Base-by-base conservation (phyloP, 208 protist species). In the Acanthamoeba royreba region DNA sequence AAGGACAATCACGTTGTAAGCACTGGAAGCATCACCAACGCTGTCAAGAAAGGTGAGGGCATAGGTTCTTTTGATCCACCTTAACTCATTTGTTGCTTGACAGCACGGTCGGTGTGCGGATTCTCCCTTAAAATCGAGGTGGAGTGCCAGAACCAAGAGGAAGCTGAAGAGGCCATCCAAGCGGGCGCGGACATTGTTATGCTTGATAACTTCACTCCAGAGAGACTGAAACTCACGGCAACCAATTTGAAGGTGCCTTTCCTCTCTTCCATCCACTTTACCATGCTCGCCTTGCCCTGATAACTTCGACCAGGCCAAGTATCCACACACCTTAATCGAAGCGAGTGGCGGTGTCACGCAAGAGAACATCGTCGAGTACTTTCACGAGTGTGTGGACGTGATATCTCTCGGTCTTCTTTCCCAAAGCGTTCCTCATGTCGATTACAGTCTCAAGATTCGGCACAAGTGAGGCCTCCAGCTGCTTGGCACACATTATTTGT, bases 1-100 rank as follows among this genome's bases (percentile, higher is more conserved):
- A 98, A 98, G 93, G 98, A 98, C 93, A 98, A 98, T 94, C 98
- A 98, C 94, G 95, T 98, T 42, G 96, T 96, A 94, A 94, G 83
- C 25, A 53, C 79, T 0, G 95, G 96, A 38, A 92, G 77, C 22
- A 98, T 98, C 77, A 94, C 96, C 0, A 58, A 47, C 8, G 93
- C 95, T 4, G 96, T 98, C 1, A 55, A 95, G 13, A 94, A 94
- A 83, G 96, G 96, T 38, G n/a, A n/a, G n/a, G n/a, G n/a, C n/a
- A n/a, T n/a, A n/a, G n/a, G n/a, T n/a, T n/a, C n/a, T n/a, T n/a
- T n/a, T n/a, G n/a, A n/a, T n/a, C n/a, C n/a, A n/a, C n/a, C n/a
- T n/a, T n/a, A n/a, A n/a, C n/a, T n/a, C n/a, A n/a, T 55, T 17
- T 88, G 19, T 88, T 55, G 58, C 15, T 17, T 3, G 22, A 49